Base-by-base conservation (phyloP, 1,139 yeast genomes). In the Suhomyces guaymorum region DNA sequence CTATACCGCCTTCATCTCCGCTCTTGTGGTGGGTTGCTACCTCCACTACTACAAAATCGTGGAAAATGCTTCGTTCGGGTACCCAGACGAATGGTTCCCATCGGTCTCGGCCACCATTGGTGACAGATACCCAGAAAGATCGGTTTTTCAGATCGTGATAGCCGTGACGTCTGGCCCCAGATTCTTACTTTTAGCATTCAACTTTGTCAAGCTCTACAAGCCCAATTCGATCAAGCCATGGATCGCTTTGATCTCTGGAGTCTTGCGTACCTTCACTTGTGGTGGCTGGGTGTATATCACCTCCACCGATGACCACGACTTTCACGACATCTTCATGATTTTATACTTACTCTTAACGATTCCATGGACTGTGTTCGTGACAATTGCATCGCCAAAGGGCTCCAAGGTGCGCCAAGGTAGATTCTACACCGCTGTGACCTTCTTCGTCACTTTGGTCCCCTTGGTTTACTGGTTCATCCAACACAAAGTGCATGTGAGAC, bases 281-380 rank as follows among this genome's bases (percentile, higher is more conserved):
- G 98, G 98, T 49, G 97, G 97, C 9, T 92, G 97, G 97, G 96
- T 94, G 11, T 92, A 92, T 55, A 84, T 92, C 46, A 92, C 98
- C 2, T 86, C 96, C 7, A 88, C 97, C 1, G 98, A 92, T 57
- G 96, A 92, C 57, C 98, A 90, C 53, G 96, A 90, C 61, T 82
- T 84, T 70, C 98, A 92, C 57, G 97, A 92, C 54, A 80, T 92
- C 34, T 90, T 90, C 59, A 92, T 92, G 98, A 88, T 92, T 46
- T 59, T 83, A 23, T 92, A 92, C 62, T 83, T 92, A 43, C 75
- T 89, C 1, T 71, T 92, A 49, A 90, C 97, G 2, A 70, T 90
- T 28, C 98, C 98, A 4, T 92, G 97, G 97, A 84, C 88, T 28
- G 61, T 81, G 11, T 63, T 80, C 32, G 75, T 82, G 20, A 77